A percentile compares a stretch with the other conserved stretches of the same genome.
Evolutionary conservation across 495 filamentous ascomycete genomes (phyloP).

Genomic region (Parmelia sp.): DNA sequence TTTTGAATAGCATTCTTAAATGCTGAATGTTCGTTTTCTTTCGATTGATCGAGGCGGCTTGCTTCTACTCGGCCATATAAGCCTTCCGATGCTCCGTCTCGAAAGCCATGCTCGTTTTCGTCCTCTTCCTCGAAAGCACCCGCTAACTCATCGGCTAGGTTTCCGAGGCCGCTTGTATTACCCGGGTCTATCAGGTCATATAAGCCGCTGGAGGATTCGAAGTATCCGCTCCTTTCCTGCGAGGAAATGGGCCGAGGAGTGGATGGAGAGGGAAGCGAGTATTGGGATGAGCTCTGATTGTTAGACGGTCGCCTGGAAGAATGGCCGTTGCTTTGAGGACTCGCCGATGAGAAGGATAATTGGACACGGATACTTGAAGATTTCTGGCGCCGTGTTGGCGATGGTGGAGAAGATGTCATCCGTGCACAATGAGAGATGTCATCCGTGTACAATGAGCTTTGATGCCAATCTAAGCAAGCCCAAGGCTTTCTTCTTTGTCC

Average conservation of each 20-base stretch:
- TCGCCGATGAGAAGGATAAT: slow-evolving; percentile 44
- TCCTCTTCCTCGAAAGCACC: slow-evolving; percentile 52
- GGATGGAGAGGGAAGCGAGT: slow-evolving; percentile 15
- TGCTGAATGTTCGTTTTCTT: slow-evolving; percentile 4
- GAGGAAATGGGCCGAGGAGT: slow-evolving; percentile 15
- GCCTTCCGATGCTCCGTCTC: neutral
- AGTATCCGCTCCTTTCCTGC: slow-evolving; percentile 8
- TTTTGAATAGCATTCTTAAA: neutral
- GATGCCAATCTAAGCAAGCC: slow-evolving; percentile 7
- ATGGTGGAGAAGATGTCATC: slow-evolving; percentile 58
- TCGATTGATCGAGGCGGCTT: neutral
- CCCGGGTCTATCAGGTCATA: slow-evolving; percentile 34
- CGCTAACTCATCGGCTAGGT: slow-evolving; percentile 73
- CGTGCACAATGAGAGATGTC: slow-evolving; percentile 35
- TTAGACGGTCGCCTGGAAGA: slow-evolving; percentile 9
- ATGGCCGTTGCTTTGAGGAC: slow-evolving; percentile 35
- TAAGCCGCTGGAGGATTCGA: slow-evolving; percentile 30
- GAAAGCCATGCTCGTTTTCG: slow-evolving; percentile 28
- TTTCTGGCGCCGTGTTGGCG: slow-evolving; percentile 59
- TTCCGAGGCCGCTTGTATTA: slow-evolving; percentile 60
- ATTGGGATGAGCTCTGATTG: slow-evolving; percentile 16
- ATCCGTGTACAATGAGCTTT: slow-evolving; percentile 26
- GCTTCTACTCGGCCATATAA: neutral
- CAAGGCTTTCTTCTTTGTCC: neutral
- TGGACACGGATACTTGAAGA: slow-evolving; percentile 54